Percentiles rank a stretch among this genome's conserved stretches.
Conservation (phyloP, 345 rosid genomes). For the Hypericum perforatum region DNA sequence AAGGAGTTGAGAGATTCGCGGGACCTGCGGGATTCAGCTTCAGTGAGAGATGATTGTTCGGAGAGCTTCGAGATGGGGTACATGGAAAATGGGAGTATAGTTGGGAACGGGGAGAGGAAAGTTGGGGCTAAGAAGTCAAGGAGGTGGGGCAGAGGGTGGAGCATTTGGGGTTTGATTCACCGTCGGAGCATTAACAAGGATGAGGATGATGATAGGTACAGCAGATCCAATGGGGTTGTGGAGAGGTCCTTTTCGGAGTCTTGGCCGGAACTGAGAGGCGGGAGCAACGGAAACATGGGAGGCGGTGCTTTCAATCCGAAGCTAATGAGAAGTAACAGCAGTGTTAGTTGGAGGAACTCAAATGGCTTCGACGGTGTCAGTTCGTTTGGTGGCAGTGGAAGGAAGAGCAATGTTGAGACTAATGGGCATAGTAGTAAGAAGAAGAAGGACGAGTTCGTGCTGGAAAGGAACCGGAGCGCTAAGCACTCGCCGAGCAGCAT, state of each 20-base stretch:
- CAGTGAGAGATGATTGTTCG: slow-evolving; percentile 67
- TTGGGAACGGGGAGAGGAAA: slow-evolving; percentile 46
- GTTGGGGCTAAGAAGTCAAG: slow-evolving; percentile 47
- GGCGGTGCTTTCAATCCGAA: slow-evolving; percentile 53
- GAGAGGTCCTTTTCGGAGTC: slow-evolving; percentile 76
- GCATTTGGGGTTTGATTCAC: slow-evolving; percentile 72
- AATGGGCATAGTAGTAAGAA: slow-evolving; percentile 42
- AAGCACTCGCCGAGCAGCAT: slow-evolving; percentile 64
- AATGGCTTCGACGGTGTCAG: slow-evolving; percentile 20
- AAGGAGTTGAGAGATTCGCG: not conserved
- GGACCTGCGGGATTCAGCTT: slow-evolving; percentile 49
- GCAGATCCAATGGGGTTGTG: slow-evolving; percentile 42
- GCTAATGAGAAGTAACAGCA: slow-evolving; percentile 83
- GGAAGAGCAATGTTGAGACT: slow-evolving; percentile 51
- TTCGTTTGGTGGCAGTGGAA: slow-evolving; percentile 27
- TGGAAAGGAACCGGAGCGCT: slow-evolving; percentile 73
- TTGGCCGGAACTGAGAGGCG: slow-evolving; percentile 76
- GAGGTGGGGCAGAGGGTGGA: slow-evolving; percentile 84
- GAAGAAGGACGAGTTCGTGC: slow-evolving; percentile 47
- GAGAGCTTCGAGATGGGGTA: slow-evolving; percentile 61
- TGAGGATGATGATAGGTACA: slow-evolving; percentile 65
- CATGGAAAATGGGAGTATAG: slow-evolving; percentile 40
- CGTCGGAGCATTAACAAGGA: slow-evolving; percentile 51
- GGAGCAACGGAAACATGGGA: slow-evolving; percentile 43
- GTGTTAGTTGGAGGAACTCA: slow-evolving; percentile 88